Conservation (phyloP, 1,284 basidiomycete genomes). For the Phellinidium pouzarii region DNA sequence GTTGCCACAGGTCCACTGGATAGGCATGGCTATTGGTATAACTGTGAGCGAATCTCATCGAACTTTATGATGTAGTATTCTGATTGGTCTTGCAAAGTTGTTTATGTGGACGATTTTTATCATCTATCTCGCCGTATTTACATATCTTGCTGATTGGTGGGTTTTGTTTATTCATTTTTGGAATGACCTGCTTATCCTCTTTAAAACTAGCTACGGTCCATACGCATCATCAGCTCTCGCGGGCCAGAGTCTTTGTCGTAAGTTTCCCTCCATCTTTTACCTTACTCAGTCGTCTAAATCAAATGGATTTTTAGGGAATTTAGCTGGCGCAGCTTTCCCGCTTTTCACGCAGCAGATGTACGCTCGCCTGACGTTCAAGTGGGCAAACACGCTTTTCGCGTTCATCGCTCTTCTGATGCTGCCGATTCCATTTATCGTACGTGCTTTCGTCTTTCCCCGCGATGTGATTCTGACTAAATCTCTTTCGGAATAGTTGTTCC, state of each 20-base stretch:
- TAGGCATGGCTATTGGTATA: constrained; percentile 48
- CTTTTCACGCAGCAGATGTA: constrained; percentile 64
- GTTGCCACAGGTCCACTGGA: constrained; percentile 48
- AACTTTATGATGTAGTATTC: background rate
- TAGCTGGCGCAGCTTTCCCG: constrained; percentile 54
- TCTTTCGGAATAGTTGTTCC: constrained; percentile 43
- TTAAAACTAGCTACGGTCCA: constrained; percentile 49
- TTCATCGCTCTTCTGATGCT: constrained; percentile 53
- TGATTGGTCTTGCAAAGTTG: constrained; percentile 28
- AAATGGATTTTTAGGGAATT: constrained; percentile 39
- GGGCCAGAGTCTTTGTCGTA: constrained; percentile 67
- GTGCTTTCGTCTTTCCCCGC: constrained; percentile 24
- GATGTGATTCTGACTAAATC: background rate
- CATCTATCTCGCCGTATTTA: constrained; percentile 61
- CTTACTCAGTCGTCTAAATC: background rate
- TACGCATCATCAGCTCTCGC: constrained; percentile 76
- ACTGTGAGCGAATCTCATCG: constrained; percentile 30
- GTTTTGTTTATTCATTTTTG: constrained; percentile 19
- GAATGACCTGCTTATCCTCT: background rate
- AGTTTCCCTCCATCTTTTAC: constrained; percentile 22
- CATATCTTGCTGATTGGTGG: constrained; percentile 69
- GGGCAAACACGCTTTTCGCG: constrained; percentile 67
- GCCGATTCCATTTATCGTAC: constrained; percentile 57
- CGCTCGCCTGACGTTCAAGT: constrained; percentile 50
- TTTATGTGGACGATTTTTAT: constrained; percentile 52